Evolutionary conservation across 2,329 filamentous ascomycete genomes (phyloP).

Genomic region (Didymella pinodella): DNA sequence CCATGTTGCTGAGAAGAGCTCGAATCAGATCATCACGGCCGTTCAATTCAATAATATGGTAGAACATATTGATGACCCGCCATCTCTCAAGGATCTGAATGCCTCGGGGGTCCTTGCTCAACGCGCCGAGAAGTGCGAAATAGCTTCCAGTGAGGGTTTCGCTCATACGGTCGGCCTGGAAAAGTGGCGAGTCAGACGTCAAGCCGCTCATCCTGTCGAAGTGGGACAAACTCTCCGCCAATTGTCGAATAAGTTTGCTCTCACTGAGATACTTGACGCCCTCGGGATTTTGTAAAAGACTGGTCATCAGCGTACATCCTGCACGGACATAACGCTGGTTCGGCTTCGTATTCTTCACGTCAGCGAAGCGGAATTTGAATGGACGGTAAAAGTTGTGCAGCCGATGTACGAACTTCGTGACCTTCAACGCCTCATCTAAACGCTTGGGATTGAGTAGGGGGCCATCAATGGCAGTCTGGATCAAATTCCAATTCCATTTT

Average conservation of each 20-base stretch:
- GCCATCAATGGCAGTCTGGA: conserved; percentile 89
- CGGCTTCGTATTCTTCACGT: conserved; percentile 86
- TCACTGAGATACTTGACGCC: conserved; percentile 86
- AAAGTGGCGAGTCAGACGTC: conserved; percentile 86
- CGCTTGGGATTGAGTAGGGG: conserved; percentile 90
- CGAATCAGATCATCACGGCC: conserved; percentile 92
- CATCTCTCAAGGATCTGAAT: conserved; percentile 91
- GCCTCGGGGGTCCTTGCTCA: conserved; percentile 83
- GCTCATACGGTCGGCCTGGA: conserved; percentile 81
- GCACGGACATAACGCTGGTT: conserved; percentile 94
- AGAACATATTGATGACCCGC: conserved; percentile 99
- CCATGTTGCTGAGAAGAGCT: conserved; percentile 86
- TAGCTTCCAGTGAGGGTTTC: conserved; percentile 93
- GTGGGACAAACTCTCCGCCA: conserved; percentile 94
- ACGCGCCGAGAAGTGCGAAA: conserved; percentile 86
- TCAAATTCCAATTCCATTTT: conserved; percentile 98
- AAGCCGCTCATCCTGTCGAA: conserved; percentile 80
- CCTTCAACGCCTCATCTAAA: conserved; percentile 91
- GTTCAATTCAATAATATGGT: conserved; percentile 92
- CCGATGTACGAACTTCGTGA: conserved; percentile 94
- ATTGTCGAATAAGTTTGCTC: conserved; percentile 90
- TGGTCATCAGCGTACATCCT: conserved; percentile 87
- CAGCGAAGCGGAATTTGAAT: conserved; percentile 95
- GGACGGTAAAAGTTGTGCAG: conserved; percentile 94
- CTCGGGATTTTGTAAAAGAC: conserved; percentile 83